Percentiles rank a stretch among this genome's conserved stretches.
Evolutionary conservation across 495 filamentous ascomycete genomes (phyloP).

Genomic region (Talaromyces thailandensis): DNA sequence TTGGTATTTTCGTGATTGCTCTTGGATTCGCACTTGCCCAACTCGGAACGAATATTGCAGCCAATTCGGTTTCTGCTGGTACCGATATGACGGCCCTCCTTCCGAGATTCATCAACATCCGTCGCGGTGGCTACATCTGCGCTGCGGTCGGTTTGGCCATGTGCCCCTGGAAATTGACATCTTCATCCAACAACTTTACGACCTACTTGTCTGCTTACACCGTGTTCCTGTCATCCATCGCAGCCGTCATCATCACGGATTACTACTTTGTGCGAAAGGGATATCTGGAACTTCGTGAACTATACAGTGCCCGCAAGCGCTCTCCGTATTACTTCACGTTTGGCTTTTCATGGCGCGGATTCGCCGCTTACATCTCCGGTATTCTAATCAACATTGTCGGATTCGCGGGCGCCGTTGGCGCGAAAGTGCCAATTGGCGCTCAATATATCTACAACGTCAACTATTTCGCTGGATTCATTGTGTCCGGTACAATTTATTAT

Average conservation of each 20-base stretch:
- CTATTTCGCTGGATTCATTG: constrained; percentile 77
- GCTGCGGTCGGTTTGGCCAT: constrained; percentile 76
- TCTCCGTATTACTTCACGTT: constrained; percentile 65
- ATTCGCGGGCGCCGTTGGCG: constrained; percentile 75
- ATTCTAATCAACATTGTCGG: constrained; percentile 92
- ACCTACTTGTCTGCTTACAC: constrained; percentile 91
- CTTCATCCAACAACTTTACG: constrained; percentile 77
- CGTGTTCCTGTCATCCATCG: constrained; percentile 90
- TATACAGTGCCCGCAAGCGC: constrained; percentile 62
- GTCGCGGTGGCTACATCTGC: constrained; percentile 85
- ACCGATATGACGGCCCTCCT: constrained; percentile 89
- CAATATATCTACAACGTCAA: constrained; percentile 85
- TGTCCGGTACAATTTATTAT: constrained; percentile 62
- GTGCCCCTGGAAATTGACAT: constrained; percentile 83
- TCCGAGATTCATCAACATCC: constrained; percentile 79
- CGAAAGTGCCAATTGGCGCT: constrained; percentile 64
- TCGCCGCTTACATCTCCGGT: constrained; percentile 73
- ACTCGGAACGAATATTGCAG: constrained; percentile 87
- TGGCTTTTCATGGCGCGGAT: constrained; percentile 78
- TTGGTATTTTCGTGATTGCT: constrained; percentile 83
- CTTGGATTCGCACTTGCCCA: constrained; percentile 79
- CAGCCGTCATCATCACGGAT: constrained; percentile 81
- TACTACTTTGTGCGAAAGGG: constrained; percentile 85
- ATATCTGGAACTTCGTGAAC: constrained; percentile 67
- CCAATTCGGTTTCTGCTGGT: constrained; percentile 83